Base-by-base conservation (phyloP, 2,329 filamentous ascomycete genomes). In the Colletotrichum tanaceti region DNA sequence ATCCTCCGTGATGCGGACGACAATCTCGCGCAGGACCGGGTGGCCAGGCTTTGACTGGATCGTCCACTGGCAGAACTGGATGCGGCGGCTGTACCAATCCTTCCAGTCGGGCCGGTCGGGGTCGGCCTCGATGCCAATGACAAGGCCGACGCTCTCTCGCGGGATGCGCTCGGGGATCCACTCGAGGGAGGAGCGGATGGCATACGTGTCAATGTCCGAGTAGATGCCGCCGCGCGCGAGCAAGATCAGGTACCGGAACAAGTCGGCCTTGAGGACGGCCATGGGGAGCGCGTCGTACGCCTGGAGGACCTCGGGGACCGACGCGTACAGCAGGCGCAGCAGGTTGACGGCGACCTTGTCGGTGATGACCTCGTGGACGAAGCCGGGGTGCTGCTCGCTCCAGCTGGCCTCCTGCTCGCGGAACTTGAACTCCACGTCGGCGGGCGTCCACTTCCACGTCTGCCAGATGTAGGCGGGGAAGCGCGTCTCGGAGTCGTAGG, bases 401-500 rank as follows among this genome's bases (percentile, higher is more conserved):
- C 96, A 99, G 70, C 92, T 94, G 16, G 93, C 92, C 81, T 98
- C 96, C 68, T 93, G 87, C 54, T 92, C 89, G 70, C 94, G 90
- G 77, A 97, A 94, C 22, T 84, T 81, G 77, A 99, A 99, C 70
- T 92, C 86, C 58, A 88, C 85, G 24, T 93, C 91, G 1, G 90
- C 87, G 0, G 95, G 94, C 0, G 89, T 92, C 75, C 89, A 91
- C 79, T 97, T 98, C 96, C 96, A 99, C 16, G 96, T 99, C 85
- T 99, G 96, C 96, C 96, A 99, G 77, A 99, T 97, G 83, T 97
- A 98, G 65, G 94, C 94, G 3, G 96, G 96, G 79, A 98, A 98
- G 79, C 95, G 97, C 73, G 85, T 81, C 76, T 94, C 89, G 71
- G 95, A 86, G 75, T 97, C 92, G 84, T 98, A 99, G 22, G 94